A percentile compares a stretch with the other conserved stretches of the same genome.
phyloP scores from a whole-genome alignment of 2,329 filamentous ascomycete genomes.

The Aspergillus cejpii region DNA sequence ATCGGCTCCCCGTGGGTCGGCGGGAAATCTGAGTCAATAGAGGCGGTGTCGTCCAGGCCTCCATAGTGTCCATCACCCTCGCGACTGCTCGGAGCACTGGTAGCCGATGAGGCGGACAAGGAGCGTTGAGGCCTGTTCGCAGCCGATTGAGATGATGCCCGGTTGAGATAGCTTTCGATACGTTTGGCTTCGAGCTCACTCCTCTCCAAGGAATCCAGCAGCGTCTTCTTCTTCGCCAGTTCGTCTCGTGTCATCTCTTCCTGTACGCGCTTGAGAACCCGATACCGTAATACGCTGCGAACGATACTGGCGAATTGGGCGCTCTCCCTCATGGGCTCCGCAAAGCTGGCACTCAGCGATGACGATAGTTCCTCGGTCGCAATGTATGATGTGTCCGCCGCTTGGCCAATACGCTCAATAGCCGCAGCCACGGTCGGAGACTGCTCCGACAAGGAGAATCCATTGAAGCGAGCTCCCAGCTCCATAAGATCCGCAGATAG shows the following conservation, averaged over 20 bases:
- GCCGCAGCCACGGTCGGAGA: constrained; percentile 81
- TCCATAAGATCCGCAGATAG: constrained; percentile 85
- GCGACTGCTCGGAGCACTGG: constrained; percentile 37
- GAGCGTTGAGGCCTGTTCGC: constrained; percentile 57
- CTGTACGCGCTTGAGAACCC: constrained; percentile 88
- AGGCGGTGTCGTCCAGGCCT: constrained; percentile 69
- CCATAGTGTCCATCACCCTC: constrained; percentile 47
- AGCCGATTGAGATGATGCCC: constrained; percentile 45
- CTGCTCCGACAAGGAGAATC: constrained; percentile 89
- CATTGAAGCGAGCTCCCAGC: constrained; percentile 91
- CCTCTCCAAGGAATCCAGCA: constrained; percentile 82
- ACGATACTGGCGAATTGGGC: constrained; percentile 96
- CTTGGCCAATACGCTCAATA: constrained; percentile 90
- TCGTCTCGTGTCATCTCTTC: constrained; percentile 97
- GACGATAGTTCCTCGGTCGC: constrained; percentile 86
- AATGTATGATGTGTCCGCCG: constrained; percentile 91
- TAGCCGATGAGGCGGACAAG: constrained; percentile 49
- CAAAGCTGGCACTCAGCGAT: constrained; percentile 84
- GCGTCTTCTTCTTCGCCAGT: constrained; percentile 72
- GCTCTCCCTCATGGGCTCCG: constrained; percentile 95
- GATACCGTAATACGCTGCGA: constrained; percentile 76
- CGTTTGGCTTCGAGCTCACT: constrained; percentile 89
- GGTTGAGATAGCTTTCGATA: constrained; percentile 83
- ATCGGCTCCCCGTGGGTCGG: constrained; percentile 72
- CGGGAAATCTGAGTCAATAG: constrained; percentile 93